Percentiles rank a stretch among this genome's conserved stretches.
These are phyloP conservation scores for Penicillium alfredii DNA, from an alignment of 495 filamentous ascomycete species.

Conservation along the genomic window DNA sequence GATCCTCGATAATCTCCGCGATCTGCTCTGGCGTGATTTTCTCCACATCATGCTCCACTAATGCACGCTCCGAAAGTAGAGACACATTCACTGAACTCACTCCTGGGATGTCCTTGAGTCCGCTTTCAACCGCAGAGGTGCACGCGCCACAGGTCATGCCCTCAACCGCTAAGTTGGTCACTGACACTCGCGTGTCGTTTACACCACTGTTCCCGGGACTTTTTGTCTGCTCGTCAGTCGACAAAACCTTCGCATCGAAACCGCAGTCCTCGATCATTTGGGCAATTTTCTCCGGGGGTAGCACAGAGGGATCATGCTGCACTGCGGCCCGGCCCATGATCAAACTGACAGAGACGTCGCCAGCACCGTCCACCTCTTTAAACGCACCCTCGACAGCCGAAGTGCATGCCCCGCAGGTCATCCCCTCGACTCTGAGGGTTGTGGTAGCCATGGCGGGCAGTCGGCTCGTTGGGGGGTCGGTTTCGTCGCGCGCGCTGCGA, in stretches of 20 bases:
- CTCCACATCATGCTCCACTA: slow-evolving; percentile 70
- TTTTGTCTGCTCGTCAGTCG: slow-evolving; percentile 55
- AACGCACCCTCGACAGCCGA: slow-evolving; percentile 83
- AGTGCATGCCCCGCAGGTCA: slow-evolving; percentile 93
- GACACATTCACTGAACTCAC: slow-evolving; percentile 84
- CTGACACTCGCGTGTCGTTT: slow-evolving; percentile 39
- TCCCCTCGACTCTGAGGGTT: slow-evolving; percentile 79
- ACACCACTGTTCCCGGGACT: slow-evolving; percentile 18
- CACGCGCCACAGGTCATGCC: slow-evolving; percentile 98
- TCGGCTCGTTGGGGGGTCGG: slow-evolving; percentile 6
- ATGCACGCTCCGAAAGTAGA: slow-evolving; percentile 61
- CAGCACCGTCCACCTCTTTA: slow-evolving; percentile 69
- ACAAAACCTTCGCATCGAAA: slow-evolving; percentile 89
- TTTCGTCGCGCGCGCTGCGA: slow-evolving; percentile 13
- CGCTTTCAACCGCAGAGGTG: slow-evolving; percentile 81
- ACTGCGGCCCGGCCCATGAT: slow-evolving; percentile 90
- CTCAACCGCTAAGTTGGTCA: slow-evolving; percentile 82
- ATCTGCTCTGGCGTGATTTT: slow-evolving; percentile 63
- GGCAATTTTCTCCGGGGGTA: slow-evolving; percentile 66
- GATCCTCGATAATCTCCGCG: slow-evolving; percentile 83
- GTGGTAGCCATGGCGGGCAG: slow-evolving; percentile 70
- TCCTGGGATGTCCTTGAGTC: slow-evolving; percentile 65
- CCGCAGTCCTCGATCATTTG: slow-evolving; percentile 91
- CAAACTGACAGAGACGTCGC: slow-evolving; percentile 80
- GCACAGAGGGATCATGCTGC: slow-evolving; percentile 71